A percentile compares a stretch with the other conserved stretches of the same genome.
These are phyloP conservation scores for Blastobotrys mokoenaii DNA, from an alignment of 805 yeast genomes.

Conservation along the genomic window DNA sequence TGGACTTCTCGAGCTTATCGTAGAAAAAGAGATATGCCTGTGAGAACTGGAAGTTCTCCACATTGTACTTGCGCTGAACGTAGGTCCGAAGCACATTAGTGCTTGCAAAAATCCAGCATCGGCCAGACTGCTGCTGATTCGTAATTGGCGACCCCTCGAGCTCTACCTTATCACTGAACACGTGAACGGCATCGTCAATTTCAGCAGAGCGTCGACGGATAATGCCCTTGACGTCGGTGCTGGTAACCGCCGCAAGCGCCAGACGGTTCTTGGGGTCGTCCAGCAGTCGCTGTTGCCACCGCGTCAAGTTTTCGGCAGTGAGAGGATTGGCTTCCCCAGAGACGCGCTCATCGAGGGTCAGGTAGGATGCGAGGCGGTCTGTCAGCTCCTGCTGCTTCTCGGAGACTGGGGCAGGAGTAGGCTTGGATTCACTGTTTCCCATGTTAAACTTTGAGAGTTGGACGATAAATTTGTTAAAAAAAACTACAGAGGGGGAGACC, in stretches of 20 bases:
- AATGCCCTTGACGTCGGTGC: slow-evolving; percentile 36
- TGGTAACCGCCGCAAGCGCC: slow-evolving; percentile 46
- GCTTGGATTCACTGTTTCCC: not conserved
- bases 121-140: slow-evolving; percentile 67
- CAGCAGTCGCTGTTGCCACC: slow-evolving; percentile 40
- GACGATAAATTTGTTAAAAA: no score
- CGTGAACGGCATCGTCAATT: slow-evolving; percentile 8
- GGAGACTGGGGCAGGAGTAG: not conserved
- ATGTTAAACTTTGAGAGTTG: not conserved
- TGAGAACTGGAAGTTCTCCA: slow-evolving; percentile 64
- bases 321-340: slow-evolving; percentile 28
- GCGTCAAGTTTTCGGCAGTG: slow-evolving; percentile 25
- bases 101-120: slow-evolving; percentile 88
- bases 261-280: slow-evolving; percentile 43
- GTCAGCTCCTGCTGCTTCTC: slow-evolving; percentile 5
- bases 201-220: slow-evolving; percentile 22
- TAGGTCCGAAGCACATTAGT: slow-evolving; percentile 62
- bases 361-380: slow-evolving; percentile 6
- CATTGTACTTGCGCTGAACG: slow-evolving; percentile 51
- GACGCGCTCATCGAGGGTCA: slow-evolving; percentile 7
- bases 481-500: no score
- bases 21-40: slow-evolving; percentile 76
- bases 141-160: slow-evolving; percentile 59
- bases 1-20: slow-evolving; percentile 80
- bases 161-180: slow-evolving; percentile 36